phyloP scores from a whole-genome alignment of 1,284 basidiomycete genomes.

The Sanghuangporus baumii region DNA sequence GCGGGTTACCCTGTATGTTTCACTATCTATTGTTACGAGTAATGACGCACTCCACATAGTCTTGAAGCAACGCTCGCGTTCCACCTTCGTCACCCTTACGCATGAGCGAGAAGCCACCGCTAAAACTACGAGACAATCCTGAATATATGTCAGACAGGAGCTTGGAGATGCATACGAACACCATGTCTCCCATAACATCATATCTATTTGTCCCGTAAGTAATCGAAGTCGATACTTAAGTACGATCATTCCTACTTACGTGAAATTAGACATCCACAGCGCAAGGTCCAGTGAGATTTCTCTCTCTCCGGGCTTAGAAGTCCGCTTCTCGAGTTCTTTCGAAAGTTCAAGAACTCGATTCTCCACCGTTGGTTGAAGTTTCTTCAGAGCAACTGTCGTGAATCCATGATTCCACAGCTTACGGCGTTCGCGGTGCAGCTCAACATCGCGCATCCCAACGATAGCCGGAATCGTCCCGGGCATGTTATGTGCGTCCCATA shows the following conservation, averaged over 20 bases:
- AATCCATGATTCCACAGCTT: conserved; percentile 39
- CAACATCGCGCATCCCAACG: conserved; percentile 6
- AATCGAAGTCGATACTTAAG: not conserved
- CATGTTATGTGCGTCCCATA: not conserved
- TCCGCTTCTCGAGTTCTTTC: conserved; percentile 22
- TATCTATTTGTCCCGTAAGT: conserved; percentile 21
- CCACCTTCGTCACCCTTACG: conserved; percentile 21
- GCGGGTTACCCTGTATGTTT: not conserved
- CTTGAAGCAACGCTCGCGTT: conserved; percentile 16
- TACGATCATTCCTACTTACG: not conserved
- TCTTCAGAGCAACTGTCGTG: conserved; percentile 31
- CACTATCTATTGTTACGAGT: not conserved
- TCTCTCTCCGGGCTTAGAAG: not conserved
- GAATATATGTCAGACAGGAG: not conserved
- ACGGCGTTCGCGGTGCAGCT: conserved; percentile 33
- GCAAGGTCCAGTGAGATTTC: conserved; percentile 26
- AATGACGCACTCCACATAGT: conserved; percentile 9
- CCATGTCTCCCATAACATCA: conserved; percentile 36
- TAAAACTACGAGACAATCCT: conserved; percentile 23
- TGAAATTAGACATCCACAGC: conserved; percentile 31
- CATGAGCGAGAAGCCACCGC: conserved; percentile 16
- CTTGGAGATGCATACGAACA: conserved; percentile 17
- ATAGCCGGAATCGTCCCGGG: not conserved
- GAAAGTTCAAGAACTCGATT: conserved; percentile 31
- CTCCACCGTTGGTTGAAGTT: conserved; percentile 32